Conservation (phyloP, 169 alveolate species). For the Plasmodium adleri region DNA sequence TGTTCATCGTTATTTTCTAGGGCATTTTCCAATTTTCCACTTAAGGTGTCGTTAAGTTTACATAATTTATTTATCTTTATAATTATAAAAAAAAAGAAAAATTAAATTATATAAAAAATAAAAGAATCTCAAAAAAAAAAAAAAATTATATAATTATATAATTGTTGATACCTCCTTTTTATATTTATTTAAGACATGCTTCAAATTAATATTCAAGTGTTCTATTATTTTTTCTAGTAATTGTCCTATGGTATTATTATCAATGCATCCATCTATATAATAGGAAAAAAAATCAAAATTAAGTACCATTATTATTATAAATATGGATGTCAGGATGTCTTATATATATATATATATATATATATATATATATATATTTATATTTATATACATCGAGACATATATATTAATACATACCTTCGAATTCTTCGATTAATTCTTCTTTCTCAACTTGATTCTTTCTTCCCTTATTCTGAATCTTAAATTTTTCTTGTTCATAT, state of each 20-base stretch:
- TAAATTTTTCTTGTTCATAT: background rate
- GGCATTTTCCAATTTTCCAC: constrained; percentile 42
- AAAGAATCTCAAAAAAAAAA: background rate
- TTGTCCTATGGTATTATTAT: constrained; percentile 24
- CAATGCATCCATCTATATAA: constrained; percentile 19
- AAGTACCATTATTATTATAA: background rate
- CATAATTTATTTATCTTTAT: constrained; percentile 28
- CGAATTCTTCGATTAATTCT: background rate
- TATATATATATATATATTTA: background rate
- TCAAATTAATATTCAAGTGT: constrained; percentile 42
- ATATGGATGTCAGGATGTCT: background rate
- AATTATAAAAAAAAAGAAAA: background rate
- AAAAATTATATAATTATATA: background rate
- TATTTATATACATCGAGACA: background rate
- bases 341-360: constrained; percentile 10
- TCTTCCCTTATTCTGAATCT: too few species aligned
- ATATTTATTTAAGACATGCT: constrained; percentile 19
- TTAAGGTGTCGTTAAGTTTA: constrained; percentile 21
- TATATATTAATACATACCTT: constrained; percentile 15
- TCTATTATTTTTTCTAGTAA: constrained; percentile 55
- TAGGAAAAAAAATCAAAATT: too few species aligned
- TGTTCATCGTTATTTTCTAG: constrained; percentile 72
- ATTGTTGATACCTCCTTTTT: constrained; percentile 28
- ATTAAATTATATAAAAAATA: background rate
- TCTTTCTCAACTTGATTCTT: too few species aligned